phyloP scores from a whole-genome alignment of 257 asterid species.

The Solanum stenotomum region DNA sequence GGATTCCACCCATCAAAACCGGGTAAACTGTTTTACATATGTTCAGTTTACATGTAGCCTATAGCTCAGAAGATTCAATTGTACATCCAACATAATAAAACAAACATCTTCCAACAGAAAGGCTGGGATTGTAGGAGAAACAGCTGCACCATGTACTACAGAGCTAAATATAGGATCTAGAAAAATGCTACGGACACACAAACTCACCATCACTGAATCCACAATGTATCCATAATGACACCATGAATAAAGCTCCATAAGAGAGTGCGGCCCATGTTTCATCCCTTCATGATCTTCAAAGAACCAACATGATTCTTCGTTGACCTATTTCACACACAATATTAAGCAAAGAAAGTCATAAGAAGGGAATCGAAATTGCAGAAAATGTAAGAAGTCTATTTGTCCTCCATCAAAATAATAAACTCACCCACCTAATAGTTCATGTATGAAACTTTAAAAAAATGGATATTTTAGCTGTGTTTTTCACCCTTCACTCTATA shows the following conservation, averaged over 20 bases:
- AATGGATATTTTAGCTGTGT: neutral
- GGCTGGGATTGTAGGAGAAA: neutral
- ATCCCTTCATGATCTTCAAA: slow-evolving; percentile 63
- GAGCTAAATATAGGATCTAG: neutral
- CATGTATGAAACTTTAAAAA: neutral
- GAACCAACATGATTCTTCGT: slow-evolving; percentile 2
- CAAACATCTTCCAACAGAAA: neutral
- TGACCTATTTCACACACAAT: slow-evolving; percentile 25
- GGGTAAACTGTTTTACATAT: neutral
- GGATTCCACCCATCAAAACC: neutral
- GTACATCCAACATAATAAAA: neutral
- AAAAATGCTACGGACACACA: neutral
- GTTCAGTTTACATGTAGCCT: neutral
- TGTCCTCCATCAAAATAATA: slow-evolving; percentile 3
- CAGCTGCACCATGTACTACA: neutral
- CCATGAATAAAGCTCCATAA: slow-evolving; percentile 70
- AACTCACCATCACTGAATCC: slow-evolving; percentile 49
- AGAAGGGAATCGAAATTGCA: neutral
- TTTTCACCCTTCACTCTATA: neutral
- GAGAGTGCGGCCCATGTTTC: slow-evolving; percentile 77
- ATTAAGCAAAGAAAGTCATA: neutral
- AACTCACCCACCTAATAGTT: neutral
- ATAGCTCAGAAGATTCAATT: neutral
- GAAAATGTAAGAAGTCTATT: neutral
- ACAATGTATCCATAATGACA: slow-evolving; percentile 52